Evolutionary conservation across 305 asterid genomes (phyloP).

Genomic region (Andrographis paniculata): DNA sequence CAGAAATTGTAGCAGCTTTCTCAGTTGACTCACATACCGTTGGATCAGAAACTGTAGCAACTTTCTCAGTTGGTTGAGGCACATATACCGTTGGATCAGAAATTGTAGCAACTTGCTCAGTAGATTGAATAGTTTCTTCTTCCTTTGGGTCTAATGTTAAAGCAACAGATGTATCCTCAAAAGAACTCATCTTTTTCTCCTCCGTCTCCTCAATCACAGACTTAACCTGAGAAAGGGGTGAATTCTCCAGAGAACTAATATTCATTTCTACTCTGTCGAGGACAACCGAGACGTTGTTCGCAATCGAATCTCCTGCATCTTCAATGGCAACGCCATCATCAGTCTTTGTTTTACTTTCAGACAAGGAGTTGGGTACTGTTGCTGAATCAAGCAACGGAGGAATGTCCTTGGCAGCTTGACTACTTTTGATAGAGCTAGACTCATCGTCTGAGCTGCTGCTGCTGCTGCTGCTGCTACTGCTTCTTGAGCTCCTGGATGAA

Average conservation of each 20-base stretch:
- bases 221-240: slow-evolving; percentile 10
- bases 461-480: slow-evolving; percentile 12
- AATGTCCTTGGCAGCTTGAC: slow-evolving; percentile 20
- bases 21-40: slow-evolving; percentile 22
- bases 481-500: slow-evolving; percentile 30
- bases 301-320: slow-evolving; percentile 22
- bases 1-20: slow-evolving; percentile 12
- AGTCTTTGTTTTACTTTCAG: slow-evolving; percentile 20
- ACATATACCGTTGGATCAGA: background rate
- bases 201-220: slow-evolving; percentile 22
- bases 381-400: slow-evolving; percentile 26
- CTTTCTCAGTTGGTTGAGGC: too few species aligned
- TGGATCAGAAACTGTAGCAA: slow-evolving; percentile 13
- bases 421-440: slow-evolving; percentile 20
- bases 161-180: slow-evolving; percentile 19
- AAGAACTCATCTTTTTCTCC: slow-evolving; percentile 21
- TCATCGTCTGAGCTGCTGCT: slow-evolving; percentile 46
- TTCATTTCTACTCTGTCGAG: slow-evolving; percentile 18
- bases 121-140: slow-evolving; percentile 19
- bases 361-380: slow-evolving; percentile 19
- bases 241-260: slow-evolving; percentile 8
- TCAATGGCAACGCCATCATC: slow-evolving; percentile 4
- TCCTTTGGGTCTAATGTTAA: slow-evolving; percentile 20
- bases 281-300: slow-evolving; percentile 18
- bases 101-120: slow-evolving; percentile 18